phyloP scores from a whole-genome alignment of 306 rosid genomes.

The Cucumis melo region DNA sequence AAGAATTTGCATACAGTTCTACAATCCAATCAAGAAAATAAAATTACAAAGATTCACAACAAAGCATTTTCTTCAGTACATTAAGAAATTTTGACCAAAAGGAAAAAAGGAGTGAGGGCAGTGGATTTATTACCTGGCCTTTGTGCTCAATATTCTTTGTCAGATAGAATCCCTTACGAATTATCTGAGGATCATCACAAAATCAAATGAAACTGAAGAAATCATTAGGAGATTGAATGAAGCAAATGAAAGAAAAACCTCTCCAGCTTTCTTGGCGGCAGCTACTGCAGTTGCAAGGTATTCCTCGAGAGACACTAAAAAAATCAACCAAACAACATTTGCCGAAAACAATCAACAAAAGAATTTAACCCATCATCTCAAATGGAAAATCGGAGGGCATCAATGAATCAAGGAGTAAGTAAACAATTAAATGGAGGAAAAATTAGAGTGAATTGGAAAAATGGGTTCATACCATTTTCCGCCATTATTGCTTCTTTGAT shows the following conservation, averaged over 20 bases:
- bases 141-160: slow-evolving; percentile 74
- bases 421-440: background rate
- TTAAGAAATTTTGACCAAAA: background rate
- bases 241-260: slow-evolving; percentile 23
- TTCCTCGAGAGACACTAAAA: slow-evolving; percentile 41
- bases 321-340: background rate
- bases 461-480: slow-evolving; percentile 22
- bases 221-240: background rate
- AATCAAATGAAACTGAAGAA: background rate
- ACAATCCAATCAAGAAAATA: background rate
- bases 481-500: slow-evolving; percentile 23
- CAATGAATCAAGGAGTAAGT: background rate
- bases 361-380: background rate
- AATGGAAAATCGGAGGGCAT: background rate
- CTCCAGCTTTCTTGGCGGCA: slow-evolving; percentile 76
- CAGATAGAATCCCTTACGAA: slow-evolving; percentile 62
- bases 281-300: slow-evolving; percentile 66
- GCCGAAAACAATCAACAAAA: background rate
- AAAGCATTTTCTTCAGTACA: background rate
- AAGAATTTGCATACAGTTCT: background rate
- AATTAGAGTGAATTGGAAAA: background rate
- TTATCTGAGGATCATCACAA: slow-evolving; percentile 30
- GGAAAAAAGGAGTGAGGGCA: background rate
- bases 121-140: slow-evolving; percentile 40
- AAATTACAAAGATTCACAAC: background rate